Conservation (phyloP, 306 rosid genomes). For the Castanopsis chinensis region DNA sequence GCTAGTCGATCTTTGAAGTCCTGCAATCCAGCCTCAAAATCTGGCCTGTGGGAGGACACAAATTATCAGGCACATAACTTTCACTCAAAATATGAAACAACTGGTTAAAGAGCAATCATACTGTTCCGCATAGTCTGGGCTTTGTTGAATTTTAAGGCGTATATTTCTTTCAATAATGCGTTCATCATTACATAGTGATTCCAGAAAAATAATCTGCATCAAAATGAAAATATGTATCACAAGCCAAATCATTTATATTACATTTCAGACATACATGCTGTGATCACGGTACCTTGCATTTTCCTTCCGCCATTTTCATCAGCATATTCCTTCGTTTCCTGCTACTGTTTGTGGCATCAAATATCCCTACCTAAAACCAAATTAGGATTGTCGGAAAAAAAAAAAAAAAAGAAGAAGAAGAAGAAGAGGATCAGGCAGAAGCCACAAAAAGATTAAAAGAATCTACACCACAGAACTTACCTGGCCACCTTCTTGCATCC, state of each 20-base stretch:
- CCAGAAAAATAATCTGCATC: conserved; percentile 90
- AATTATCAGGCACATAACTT: conserved; percentile 14
- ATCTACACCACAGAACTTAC: conserved; percentile 46
- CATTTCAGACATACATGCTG: conserved; percentile 3
- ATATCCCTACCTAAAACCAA: conserved; percentile 83
- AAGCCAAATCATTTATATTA: conserved; percentile 14
- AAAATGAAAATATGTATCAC: conserved; percentile 20
- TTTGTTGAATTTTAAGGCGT: conserved; percentile 97
- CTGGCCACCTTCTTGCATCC: conserved; percentile 99
- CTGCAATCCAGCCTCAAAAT: conserved; percentile 83
- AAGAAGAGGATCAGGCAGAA: neutral
- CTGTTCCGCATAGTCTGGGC: conserved; percentile 99
- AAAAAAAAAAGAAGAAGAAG: neutral
- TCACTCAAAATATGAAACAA: conserved; percentile 22
- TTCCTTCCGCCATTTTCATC: conserved; percentile 97
- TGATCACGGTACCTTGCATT: conserved; percentile 78
- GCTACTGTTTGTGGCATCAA: conserved; percentile 96
- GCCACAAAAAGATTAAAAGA: conserved; percentile 16
- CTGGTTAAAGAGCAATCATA: conserved; percentile 47
- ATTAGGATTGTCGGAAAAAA: conserved; percentile 14
- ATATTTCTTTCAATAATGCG: conserved; percentile 88
- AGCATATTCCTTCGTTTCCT: conserved; percentile 88
- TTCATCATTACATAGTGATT: conserved; percentile 91
- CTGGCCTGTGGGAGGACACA: conserved; percentile 66
- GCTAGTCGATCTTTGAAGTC: conserved; percentile 85